Evolutionary conservation across 176 grass and related monocot genomes (phyloP), one percentile per base, ranked within the genome.

Genomic region (Cenchrus purpureus): DNA sequence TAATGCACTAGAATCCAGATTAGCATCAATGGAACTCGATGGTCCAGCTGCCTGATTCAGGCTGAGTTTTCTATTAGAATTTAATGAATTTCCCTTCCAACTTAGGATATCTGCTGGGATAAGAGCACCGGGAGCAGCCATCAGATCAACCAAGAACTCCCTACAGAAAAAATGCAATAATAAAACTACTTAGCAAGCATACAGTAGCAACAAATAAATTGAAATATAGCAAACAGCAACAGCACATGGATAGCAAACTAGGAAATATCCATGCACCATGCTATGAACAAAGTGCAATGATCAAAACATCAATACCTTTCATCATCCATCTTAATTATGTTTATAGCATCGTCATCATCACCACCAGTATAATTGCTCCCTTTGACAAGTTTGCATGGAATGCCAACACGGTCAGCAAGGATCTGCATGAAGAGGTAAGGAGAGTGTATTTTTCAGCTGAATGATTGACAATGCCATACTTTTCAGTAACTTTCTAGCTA

Each of bases 101-200:
- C 94, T 99, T 66, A 95, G 91, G 19, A 94, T 83, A 84, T 99
- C 97, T 74, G 91, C 92, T 70, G 97, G 97, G 76, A 99, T 99
- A 75, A 99, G 90, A 59, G 93, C 91, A 81, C 97, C 97, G 25
- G 97, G 93, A 75, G 94, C 91, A 91, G 91, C 93, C 97, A 99
- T 99, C 78, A 99, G 90, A 96, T 99, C 97, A 65, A 99, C 97
- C 88, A 99, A 91, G 72, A 89, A 99, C 82, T 99, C 97, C 90
- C 97, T 99, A 84, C 53, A 90, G 52, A 48, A 61, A 81, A 57
- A 86, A 9, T 1, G 34, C 73, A 84, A 72, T 9, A 73, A 74
- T 44, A 76, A 78, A 74, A 16, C 14, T 43, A 78, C 42, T 88
- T 70, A 88, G 63, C 49, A 92, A 90, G 80, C 42, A 63, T 84